These are phyloP conservation scores for Peniophora sp. DNA, from an alignment of 1,284 basidiomycete genomes.

Conservation along the genomic window DNA sequence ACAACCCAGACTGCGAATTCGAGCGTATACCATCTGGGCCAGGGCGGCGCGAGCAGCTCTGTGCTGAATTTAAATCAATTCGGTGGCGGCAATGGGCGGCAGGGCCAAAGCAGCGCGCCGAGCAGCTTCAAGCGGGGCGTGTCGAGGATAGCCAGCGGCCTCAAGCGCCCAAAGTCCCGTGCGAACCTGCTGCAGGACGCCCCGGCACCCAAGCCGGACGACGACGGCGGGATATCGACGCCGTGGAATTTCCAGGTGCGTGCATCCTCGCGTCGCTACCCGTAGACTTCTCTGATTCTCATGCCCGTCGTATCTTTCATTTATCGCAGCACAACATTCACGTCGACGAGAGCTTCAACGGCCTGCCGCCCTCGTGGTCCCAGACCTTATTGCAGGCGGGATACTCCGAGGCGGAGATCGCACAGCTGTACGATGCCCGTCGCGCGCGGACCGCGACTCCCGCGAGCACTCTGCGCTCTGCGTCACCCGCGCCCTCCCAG, in stretches of 20 bases:
- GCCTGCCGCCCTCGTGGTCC: conserved; percentile 70
- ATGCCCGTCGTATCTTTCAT: conserved; percentile 4
- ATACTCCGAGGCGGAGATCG: conserved; percentile 61
- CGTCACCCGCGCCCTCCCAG: conserved; percentile 16
- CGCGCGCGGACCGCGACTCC: conserved; percentile 34
- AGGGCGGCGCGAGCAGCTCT: too few species aligned
- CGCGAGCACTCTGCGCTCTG: conserved; percentile 23
- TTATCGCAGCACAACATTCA: conserved; percentile 61
- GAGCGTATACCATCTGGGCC: too few species aligned
- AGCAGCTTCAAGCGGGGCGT: conserved; percentile 33
- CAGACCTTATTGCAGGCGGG: conserved; percentile 50
- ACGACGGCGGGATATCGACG: conserved; percentile 55
- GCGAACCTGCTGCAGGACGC: conserved; percentile 20
- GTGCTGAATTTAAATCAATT: too few species aligned
- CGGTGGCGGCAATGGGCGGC: too few species aligned
- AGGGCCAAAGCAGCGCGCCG: conserved; percentile 17
- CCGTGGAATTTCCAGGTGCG: conserved; percentile 73
- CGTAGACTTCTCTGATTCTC: conserved; percentile 2
- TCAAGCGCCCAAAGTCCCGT: conserved; percentile 27
- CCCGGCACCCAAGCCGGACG: conserved; percentile 21
- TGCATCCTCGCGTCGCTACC: conserved; percentile 1
- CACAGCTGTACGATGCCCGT: conserved; percentile 42
- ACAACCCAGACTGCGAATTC: conserved; percentile 22
- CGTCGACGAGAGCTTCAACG: conserved; percentile 66
- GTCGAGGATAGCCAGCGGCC: conserved; percentile 35